These are phyloP conservation scores for Trichosporon coremiiforme DNA, from an alignment of 1,284 basidiomycete genomes.

Conservation along the genomic window DNA sequence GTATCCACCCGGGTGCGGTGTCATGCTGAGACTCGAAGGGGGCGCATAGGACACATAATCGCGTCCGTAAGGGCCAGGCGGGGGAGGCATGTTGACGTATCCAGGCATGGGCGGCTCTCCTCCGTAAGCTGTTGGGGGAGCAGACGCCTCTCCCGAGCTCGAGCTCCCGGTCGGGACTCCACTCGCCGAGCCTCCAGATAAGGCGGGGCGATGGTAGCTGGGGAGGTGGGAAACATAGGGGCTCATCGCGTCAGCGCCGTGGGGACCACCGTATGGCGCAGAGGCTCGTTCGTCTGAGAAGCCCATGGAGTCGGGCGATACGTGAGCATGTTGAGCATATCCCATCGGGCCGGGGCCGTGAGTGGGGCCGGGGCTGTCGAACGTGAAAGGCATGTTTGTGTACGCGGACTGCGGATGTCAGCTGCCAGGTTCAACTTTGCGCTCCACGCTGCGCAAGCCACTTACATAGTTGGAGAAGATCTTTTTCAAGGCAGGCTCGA, in stretches of 20 bases:
- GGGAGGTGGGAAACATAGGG: constrained; percentile 7
- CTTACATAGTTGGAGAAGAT: constrained; percentile 92
- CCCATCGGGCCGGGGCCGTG: constrained; percentile 12
- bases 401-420: constrained; percentile 22
- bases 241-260: constrained; percentile 14
- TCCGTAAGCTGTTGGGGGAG: background rate
- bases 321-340: constrained; percentile 25
- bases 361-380: constrained; percentile 13
- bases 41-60: constrained; percentile 15
- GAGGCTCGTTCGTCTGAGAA: constrained; percentile 25
- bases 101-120: constrained; percentile 2
- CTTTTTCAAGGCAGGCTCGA: constrained; percentile 81
- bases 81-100: constrained; percentile 13
- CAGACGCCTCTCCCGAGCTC: constrained; percentile 3
- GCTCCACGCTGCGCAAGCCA: constrained; percentile 33
- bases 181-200: constrained; percentile 2
- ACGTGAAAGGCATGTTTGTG: constrained; percentile 20
- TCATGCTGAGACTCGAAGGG: constrained; percentile 14
- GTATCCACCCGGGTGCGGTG: background rate
- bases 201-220: constrained; percentile 2
- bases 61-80: constrained; percentile 6
- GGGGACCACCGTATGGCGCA: constrained; percentile 15
- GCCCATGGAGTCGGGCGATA: constrained; percentile 20
- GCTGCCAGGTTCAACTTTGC: background rate
- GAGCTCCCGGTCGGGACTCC: background rate